phyloP scores from a whole-genome alignment of 2,329 filamentous ascomycete genomes.

The Samsoniella hepiali region DNA sequence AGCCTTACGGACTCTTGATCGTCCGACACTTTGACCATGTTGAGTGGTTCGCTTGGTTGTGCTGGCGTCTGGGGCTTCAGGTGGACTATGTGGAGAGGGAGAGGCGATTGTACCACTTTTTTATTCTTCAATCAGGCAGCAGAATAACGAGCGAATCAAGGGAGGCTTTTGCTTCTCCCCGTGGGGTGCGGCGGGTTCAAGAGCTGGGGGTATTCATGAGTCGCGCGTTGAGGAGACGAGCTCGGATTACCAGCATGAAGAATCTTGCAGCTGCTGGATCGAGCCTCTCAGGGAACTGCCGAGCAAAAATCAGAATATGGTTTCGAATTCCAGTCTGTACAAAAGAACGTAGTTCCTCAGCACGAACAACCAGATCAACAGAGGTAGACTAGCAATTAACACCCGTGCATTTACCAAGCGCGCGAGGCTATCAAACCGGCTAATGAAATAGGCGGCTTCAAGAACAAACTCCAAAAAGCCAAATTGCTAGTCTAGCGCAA shows the following conservation, averaged over 20 bases:
- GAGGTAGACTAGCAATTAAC: too few relatives aligned
- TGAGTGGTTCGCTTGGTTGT: too few relatives aligned
- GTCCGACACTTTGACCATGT: too few relatives aligned
- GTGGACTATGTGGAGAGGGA: not conserved
- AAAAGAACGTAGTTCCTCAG: too few relatives aligned
- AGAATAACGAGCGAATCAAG: conserved; percentile 9
- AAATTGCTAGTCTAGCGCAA: too few relatives aligned
- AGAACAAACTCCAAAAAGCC: too few relatives aligned
- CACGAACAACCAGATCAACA: too few relatives aligned
- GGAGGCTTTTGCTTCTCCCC: not conserved
- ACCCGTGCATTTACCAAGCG: too few relatives aligned
- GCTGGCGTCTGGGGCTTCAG: not conserved
- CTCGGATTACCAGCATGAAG: not conserved
- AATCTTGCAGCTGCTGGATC: not conserved
- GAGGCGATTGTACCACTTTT: not conserved
- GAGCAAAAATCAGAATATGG: not conserved
- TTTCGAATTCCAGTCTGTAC: not conserved
- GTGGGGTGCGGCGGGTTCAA: not conserved
- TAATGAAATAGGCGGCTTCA: too few relatives aligned
- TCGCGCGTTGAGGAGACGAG: not conserved
- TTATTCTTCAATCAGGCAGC: conserved; percentile 1
- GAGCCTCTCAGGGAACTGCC: not conserved
- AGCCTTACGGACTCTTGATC: too few relatives aligned
- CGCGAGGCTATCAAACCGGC: too few relatives aligned
- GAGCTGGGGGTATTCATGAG: not conserved